Evolutionary conservation across 257 asterid species (phyloP).

Genomic region (Solanum medicagineum): DNA sequence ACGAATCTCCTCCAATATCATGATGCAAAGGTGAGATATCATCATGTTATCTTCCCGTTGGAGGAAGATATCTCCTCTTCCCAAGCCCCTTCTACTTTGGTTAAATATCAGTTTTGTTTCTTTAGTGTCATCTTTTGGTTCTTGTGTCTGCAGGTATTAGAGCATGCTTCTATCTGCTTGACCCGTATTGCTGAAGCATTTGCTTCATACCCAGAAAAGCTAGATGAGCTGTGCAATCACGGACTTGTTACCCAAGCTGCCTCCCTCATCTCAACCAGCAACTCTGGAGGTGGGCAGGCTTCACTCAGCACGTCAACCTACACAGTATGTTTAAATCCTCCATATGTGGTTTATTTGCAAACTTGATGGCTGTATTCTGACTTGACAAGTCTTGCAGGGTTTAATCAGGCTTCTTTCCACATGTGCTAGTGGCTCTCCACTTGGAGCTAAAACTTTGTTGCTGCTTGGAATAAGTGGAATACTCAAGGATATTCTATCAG

Average conservation of each 20-base stretch:
- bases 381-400: constrained; percentile 46
- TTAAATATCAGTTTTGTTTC: neutral
- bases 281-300: constrained; percentile 89
- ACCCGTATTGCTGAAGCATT: constrained; percentile 98
- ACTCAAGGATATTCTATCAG: constrained; percentile 83
- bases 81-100: neutral
- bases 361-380: constrained; percentile 14
- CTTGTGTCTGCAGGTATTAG: constrained; percentile 51
- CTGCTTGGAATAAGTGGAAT: constrained; percentile 90
- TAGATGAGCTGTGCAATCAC: constrained; percentile 89
- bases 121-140: neutral
- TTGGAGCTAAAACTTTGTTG: constrained; percentile 78
- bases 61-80: neutral
- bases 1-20: constrained; percentile 97
- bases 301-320: constrained; percentile 87
- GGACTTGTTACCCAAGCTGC: constrained; percentile 96
- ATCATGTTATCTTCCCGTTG: neutral
- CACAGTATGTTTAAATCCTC: constrained; percentile 42
- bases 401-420: constrained; percentile 86
- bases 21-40: constrained; percentile 70
- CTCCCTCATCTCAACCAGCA: constrained; percentile 71
- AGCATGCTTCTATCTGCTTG: constrained; percentile 92
- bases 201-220: constrained; percentile 89
- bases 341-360: neutral
- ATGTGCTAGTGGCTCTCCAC: constrained; percentile 88